A percentile compares a stretch with the other conserved stretches of the same genome.
Conservation (phyloP, 257 asterid species). For the Fraxinus quadrangulata region DNA sequence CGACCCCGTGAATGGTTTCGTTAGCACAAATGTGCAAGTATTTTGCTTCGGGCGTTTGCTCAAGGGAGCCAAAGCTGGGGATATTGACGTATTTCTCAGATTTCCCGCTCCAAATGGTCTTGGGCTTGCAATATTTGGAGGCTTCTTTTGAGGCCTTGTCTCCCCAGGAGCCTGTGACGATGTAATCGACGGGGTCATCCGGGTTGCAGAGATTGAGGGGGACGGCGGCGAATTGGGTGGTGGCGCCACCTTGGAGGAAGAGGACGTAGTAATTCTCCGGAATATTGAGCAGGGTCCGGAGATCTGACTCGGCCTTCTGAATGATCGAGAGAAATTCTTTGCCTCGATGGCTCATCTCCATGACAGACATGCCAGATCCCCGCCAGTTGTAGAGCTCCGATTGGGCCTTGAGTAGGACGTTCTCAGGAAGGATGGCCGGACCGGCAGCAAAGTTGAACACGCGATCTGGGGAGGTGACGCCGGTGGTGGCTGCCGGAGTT, state of each 20-base stretch:
- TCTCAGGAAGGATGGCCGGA: conserved; percentile 87
- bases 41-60: conserved; percentile 63
- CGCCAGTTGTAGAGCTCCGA: conserved; percentile 86
- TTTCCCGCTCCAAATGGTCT: conserved; percentile 78
- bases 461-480: conserved; percentile 55
- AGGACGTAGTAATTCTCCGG: conserved; percentile 74
- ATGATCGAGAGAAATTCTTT: conserved; percentile 84
- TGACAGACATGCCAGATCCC: conserved; percentile 91
- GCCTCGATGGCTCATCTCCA: conserved; percentile 99
- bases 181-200: conserved; percentile 58
- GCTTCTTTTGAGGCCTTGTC: conserved; percentile 90
- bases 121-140: conserved; percentile 65
- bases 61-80: conserved; percentile 55
- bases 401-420: conserved; percentile 80
- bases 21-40: conserved; percentile 87
- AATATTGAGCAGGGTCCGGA: conserved; percentile 63
- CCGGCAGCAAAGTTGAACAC: conserved; percentile 97
- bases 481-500: conserved; percentile 25
- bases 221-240: conserved; percentile 84
- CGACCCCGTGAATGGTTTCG: conserved; percentile 97
- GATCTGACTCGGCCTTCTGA: conserved; percentile 90
- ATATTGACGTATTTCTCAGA: conserved; percentile 75
- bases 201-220: conserved; percentile 79
- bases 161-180: conserved; percentile 94
- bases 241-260: conserved; percentile 98